Evolutionary conservation across 1,284 basidiomycete genomes (phyloP), one percentile per base, ranked within the genome.

Genomic region (Chiua sp.): DNA sequence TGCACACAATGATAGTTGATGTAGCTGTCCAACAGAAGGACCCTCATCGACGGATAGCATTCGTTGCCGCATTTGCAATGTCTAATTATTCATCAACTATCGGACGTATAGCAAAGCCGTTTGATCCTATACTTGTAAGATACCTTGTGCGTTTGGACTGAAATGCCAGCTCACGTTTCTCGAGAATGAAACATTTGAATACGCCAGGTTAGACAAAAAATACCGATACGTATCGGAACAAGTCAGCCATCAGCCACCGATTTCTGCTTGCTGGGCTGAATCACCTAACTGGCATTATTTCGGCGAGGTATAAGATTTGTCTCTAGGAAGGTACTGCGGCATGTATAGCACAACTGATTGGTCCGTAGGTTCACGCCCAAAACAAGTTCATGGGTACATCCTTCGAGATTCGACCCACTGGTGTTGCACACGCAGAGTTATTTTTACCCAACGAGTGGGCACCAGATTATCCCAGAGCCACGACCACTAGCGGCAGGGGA

Each of bases 1-100:
- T 55, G 15, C 18, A 20, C 55, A n/a, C 46, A 47, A 55, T 42
- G 56, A 39, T 47, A 93, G 92, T 97, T 65, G 94, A 97, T 69
- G 88, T 90, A 4, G 97, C 97, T 13, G 87, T 87, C 3, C 79
- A 80, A 54, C 92, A 97, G 71, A 72, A 76, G 39, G 94, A 98
- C 70, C 87, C 93, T 8, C 84, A 92, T 51, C 87, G 88, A 59
- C 87, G 97, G 10, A 88, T 98, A 59, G 96, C 95, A 1, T 99
- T 91, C 70, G 95, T 99, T 5, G 95, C 93, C 16, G 97, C 95
- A 0, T 99, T 98, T 75, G 97, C 96, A 3, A 98, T 98, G 94
- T 94, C 92, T 47, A 98, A 98, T 78, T 98, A 99, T 78, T 95
- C 93, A 15, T 96, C 93, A 32, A 98, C 97, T 1, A 94, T 98